phyloP scores from a whole-genome alignment of 2,329 filamentous ascomycete species.

The Zasmidium cellare region DNA sequence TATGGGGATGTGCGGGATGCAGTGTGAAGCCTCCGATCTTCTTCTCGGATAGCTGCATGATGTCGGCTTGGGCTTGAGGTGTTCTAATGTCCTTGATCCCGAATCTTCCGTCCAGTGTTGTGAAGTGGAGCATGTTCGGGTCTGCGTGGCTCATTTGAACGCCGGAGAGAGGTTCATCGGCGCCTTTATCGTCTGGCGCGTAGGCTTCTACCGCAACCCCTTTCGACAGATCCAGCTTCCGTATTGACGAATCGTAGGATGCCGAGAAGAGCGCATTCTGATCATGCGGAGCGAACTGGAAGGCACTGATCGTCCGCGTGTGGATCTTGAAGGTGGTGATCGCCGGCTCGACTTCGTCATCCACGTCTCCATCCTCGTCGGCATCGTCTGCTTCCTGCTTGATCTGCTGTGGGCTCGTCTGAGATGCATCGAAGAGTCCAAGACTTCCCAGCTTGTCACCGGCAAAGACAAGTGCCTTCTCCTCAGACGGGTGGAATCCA shows the following conservation, averaged over 20 bases:
- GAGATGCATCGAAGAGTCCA: slow-evolving; percentile 86
- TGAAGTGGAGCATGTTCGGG: slow-evolving; percentile 78
- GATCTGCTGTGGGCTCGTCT: slow-evolving; percentile 52
- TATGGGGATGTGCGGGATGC: slow-evolving; percentile 75
- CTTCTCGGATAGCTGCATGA: slow-evolving; percentile 79
- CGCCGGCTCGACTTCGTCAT: slow-evolving; percentile 67
- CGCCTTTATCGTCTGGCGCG: slow-evolving; percentile 66
- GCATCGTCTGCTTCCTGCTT: slow-evolving; percentile 54
- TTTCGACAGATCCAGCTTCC: slow-evolving; percentile 80
- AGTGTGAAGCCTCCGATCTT: slow-evolving; percentile 95
- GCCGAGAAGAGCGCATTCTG: slow-evolving; percentile 76
- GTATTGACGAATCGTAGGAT: slow-evolving; percentile 91
- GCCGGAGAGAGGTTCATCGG: slow-evolving; percentile 78
- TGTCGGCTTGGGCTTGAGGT: slow-evolving; percentile 56
- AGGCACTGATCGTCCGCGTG: slow-evolving; percentile 80
- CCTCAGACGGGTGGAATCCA: slow-evolving; percentile 80
- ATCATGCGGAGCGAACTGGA: slow-evolving; percentile 74
- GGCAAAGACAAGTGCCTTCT: slow-evolving; percentile 87
- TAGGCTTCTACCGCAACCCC: slow-evolving; percentile 79
- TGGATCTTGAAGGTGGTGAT: slow-evolving; percentile 91
- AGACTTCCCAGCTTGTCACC: slow-evolving; percentile 92
- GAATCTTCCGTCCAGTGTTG: slow-evolving; percentile 77
- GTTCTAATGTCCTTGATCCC: slow-evolving; percentile 78
- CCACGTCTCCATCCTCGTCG: slow-evolving; percentile 68
- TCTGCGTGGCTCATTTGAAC: slow-evolving; percentile 74